Evolutionary conservation across 345 rosid species (phyloP).

Genomic region (Jatropha curcas): DNA sequence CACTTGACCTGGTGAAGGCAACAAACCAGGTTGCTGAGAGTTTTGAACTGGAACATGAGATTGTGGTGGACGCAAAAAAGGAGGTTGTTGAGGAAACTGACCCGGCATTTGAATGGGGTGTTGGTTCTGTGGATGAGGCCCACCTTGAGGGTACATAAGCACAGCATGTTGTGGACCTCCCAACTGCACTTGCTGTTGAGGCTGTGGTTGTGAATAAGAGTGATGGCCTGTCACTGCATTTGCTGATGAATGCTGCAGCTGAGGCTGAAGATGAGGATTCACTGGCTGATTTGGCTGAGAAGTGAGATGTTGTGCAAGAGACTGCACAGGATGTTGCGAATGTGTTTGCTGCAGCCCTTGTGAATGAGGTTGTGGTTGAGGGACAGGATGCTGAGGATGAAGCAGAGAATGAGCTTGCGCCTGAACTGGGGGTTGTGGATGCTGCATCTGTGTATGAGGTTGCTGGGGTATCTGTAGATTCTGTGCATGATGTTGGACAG

Average conservation of each 20-base stretch:
- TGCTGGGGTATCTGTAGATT: slow-evolving; percentile 40
- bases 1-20: slow-evolving; percentile 40
- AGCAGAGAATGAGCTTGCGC: slow-evolving; percentile 20
- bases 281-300: slow-evolving; percentile 38
- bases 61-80: slow-evolving; percentile 41
- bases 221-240: slow-evolving; percentile 55
- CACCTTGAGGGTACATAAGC: slow-evolving; percentile 38
- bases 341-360: slow-evolving; percentile 39
- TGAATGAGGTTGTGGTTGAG: slow-evolving; percentile 16
- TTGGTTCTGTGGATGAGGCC: slow-evolving; percentile 40
- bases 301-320: slow-evolving; percentile 15
- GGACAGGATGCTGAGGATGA: slow-evolving; percentile 24
- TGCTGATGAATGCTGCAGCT: slow-evolving; percentile 36
- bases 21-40: slow-evolving; percentile 42
- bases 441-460: slow-evolving; percentile 41
- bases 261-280: slow-evolving; percentile 38
- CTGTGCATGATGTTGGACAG: slow-evolving; percentile 36
- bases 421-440: slow-evolving; percentile 24
- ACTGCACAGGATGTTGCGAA: slow-evolving; percentile 31
- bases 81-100: slow-evolving; percentile 49
- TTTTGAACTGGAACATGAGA: slow-evolving; percentile 39
- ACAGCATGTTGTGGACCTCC: slow-evolving; percentile 40
- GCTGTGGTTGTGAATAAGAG: slow-evolving; percentile 50
- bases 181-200: slow-evolving; percentile 38
- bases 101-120: slow-evolving; percentile 42